Evolutionary conservation across 2,329 filamentous ascomycete genomes (phyloP), one percentile per base, ranked within the genome.

Genomic region (Verticillium zaregamsianum): DNA sequence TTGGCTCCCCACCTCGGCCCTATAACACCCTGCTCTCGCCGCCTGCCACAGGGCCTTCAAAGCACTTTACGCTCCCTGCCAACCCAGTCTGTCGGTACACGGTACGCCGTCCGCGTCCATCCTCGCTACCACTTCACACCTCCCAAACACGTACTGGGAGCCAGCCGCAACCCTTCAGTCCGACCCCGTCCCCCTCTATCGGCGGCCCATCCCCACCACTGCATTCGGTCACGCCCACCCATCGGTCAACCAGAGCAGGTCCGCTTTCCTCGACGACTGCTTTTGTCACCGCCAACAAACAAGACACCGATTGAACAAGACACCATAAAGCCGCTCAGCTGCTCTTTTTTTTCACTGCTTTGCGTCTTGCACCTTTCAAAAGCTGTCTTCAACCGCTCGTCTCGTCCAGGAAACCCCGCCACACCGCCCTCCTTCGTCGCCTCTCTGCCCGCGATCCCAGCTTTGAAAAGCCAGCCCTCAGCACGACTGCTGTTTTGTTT

Each of bases 401-500:
- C 14, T 40, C 40, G 40, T n/a, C n/a, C n/a, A n/a, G n/a, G n/a
- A n/a, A n/a, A n/a, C n/a, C 40, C 40, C 9, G 40, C 7, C 9
- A 23, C 40, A 49, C 40, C 40, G 20, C 40, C 23, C 40, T 14
- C 40, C 7, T n/a, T 12, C 40, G n/a, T 49, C 40, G 5, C 40
- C 23, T 23, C n/a, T 14, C 40, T 23, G n/a, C 20, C n/a, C 20
- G 40, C 40, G 40, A 49, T 49, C 40, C n/a, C 40, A 49, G 40
- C 40, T 49, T 49, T n/a, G 20, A 49, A 9, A 25, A 7, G n/a
- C 40, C 40, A 23, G 40, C 40, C 40, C 20, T 9, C 62, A 64
- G 61, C 60, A 65, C 40, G 57, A 52, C 62, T 64, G 52, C 63
- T 63, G 63, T 68, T 68, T 68, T 68, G 66, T 67, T 61, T 55